phyloP scores from a whole-genome alignment of 164 flowering plant species.

The Macadamia tetraphylla region DNA sequence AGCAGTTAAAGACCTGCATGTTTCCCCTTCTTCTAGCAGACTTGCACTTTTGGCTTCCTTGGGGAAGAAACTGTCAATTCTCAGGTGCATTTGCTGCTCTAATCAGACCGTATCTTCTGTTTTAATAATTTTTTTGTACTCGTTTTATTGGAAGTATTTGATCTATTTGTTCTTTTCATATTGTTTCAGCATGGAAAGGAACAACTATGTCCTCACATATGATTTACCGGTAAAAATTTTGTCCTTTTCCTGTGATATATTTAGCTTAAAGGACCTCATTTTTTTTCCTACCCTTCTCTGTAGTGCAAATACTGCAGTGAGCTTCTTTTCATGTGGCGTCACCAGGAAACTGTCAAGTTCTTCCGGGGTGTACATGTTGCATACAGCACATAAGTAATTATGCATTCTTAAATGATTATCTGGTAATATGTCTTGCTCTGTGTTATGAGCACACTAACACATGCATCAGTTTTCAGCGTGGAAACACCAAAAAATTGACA shows the following conservation, averaged over 20 bases:
- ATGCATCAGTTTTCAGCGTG: too few relatives aligned
- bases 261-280: too few relatives aligned
- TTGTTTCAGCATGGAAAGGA: slow-evolving; percentile 67
- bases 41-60: slow-evolving; percentile 66
- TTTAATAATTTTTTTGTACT: not conserved
- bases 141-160: not conserved
- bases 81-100: slow-evolving; percentile 43
- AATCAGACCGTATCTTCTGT: not conserved
- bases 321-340: too few relatives aligned
- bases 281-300: too few relatives aligned
- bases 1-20: slow-evolving; percentile 58
- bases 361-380: too few relatives aligned
- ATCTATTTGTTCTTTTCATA: slow-evolving; percentile 2
- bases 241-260: not conserved
- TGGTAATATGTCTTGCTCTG: too few relatives aligned
- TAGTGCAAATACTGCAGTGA: too few relatives aligned
- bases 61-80: slow-evolving; percentile 70
- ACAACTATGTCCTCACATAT: slow-evolving; percentile 57
- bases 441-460: too few relatives aligned
- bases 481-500: too few relatives aligned
- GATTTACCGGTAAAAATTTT: slow-evolving; percentile 66
- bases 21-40: slow-evolving; percentile 40
- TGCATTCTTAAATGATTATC: too few relatives aligned
- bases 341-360: too few relatives aligned
- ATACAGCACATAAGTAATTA: too few relatives aligned